Base-by-base conservation (phyloP, 805 yeast genomes). In the Wickerhamiella spandovensis region DNA sequence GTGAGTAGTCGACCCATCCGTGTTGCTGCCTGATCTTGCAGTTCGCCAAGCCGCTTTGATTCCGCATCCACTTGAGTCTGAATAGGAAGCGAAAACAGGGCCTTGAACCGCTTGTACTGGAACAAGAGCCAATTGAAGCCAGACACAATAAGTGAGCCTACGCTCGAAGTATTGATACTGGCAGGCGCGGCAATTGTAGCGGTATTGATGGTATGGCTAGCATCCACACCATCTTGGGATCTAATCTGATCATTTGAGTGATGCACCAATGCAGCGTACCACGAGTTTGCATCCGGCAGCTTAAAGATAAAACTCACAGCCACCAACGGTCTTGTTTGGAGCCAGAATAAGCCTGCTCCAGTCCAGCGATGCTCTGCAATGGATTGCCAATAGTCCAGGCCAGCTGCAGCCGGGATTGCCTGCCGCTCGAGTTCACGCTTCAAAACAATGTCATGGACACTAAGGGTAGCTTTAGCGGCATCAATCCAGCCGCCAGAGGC, bases 401-500 rank as follows among this genome's bases (percentile, higher is more conserved):
- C 61, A 3, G 23, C 42, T 12, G 52, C 37, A 12, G 53, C 56
- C 1, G 60, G 59, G 9, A 59, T 17, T 20, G 58, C 57, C n/a
- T 43, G 45, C 21, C 46, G 41, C n/a, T 52, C 50, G 21, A 55
- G 52, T 18, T 51, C 48, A 8, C 46, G 44, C 4, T 42, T 32
- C n/a, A 58, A 20, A 2, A 53, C 47, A 15, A 47, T 13, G 10
- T 51, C 43, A 35, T 54, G 49, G 30, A 59, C 61, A 23, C 51
- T 54, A 21, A 49, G 46, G 9, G 58, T 53, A 1, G 61, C 57
- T 20, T 47, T 30, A 3, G 53, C 55, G 0, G 53, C 60, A n/a
- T 56, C 61, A 5, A 47, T 46, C 62, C 62, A 59, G 44, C 51
- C 43, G 38, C 59, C 59, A 15, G 48, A 49, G 2, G 52, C 45